Percentiles rank a stretch among this genome's conserved stretches.
Evolutionary conservation across 2,329 filamentous ascomycete species (phyloP).

Genomic region (Pseudogymnoascus sp.): DNA sequence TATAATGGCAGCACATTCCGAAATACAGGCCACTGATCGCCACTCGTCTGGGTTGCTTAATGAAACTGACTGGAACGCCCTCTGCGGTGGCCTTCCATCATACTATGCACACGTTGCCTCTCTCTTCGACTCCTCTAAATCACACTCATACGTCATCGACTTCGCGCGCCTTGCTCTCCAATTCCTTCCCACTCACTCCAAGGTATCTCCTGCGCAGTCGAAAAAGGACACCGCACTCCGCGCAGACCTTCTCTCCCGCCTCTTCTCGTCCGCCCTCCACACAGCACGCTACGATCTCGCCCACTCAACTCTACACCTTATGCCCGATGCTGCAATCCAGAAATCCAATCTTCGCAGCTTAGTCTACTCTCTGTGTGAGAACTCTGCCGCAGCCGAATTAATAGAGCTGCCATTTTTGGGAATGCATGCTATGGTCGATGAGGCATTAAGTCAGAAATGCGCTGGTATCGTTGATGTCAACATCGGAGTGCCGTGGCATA

Average conservation of each 20-base stretch:
- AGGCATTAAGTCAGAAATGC: constrained; percentile 64
- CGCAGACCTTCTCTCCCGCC: constrained; percentile 67
- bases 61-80: constrained; percentile 60
- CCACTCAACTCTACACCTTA: constrained; percentile 67
- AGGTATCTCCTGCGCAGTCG: constrained; percentile 10
- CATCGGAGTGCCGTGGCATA: constrained; percentile 65
- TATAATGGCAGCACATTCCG: constrained; percentile 18
- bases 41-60: constrained; percentile 62
- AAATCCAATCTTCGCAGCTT: constrained; percentile 63
- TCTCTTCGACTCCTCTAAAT: constrained; percentile 70
- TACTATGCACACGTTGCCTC: constrained; percentile 83
- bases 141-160: constrained; percentile 73
- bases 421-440: constrained; percentile 70
- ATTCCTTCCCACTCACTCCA: constrained; percentile 34
- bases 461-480: constrained; percentile 58
- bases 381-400: constrained; percentile 57
- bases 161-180: constrained; percentile 72
- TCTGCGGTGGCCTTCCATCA: constrained; percentile 65
- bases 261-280: constrained; percentile 75
- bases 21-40: constrained; percentile 30
- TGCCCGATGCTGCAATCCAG: constrained; percentile 64
- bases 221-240: constrained; percentile 27
- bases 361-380: constrained; percentile 59
- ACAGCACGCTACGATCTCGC: constrained; percentile 75
- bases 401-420: constrained; percentile 71